phyloP scores from a whole-genome alignment of 768 basidiomycete species.

The Suillus cothurnatus region DNA sequence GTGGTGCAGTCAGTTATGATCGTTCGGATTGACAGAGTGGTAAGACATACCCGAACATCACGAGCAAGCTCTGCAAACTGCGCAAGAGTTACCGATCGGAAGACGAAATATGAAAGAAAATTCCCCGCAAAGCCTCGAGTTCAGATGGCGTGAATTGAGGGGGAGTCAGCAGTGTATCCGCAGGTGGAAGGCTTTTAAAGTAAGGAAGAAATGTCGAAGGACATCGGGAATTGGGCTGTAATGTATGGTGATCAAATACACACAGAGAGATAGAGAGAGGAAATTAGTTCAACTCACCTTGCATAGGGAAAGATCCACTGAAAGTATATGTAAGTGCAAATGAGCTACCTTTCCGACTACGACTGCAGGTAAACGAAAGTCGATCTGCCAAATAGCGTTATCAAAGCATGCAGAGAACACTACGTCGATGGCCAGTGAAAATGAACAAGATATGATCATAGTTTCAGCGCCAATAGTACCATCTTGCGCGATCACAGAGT shows the following conservation, averaged over 20 bases:
- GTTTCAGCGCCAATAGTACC: slow-evolving; percentile 49
- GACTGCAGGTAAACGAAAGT: slow-evolving; percentile 21
- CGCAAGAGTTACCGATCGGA: too few species aligned
- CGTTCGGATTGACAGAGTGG: too few species aligned
- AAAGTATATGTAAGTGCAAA: slow-evolving; percentile 64
- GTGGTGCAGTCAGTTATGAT: too few species aligned
- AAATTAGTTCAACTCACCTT: slow-evolving; percentile 27
- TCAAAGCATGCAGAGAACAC: slow-evolving; percentile 45
- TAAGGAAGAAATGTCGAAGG: slow-evolving; percentile 59
- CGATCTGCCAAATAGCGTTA: slow-evolving; percentile 36
- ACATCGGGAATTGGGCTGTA: slow-evolving; percentile 5
- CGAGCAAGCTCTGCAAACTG: too few species aligned
- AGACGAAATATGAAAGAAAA: too few species aligned
- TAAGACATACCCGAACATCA: too few species aligned
- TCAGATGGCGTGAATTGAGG: slow-evolving; percentile 41
- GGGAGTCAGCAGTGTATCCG: slow-evolving; percentile 63
- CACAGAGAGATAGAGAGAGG: neutral
- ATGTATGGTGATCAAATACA: slow-evolving; percentile 16
- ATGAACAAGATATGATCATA: slow-evolving; percentile 68
- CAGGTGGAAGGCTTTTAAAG: slow-evolving; percentile 62
- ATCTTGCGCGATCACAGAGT: slow-evolving; percentile 39
- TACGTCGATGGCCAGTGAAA: slow-evolving; percentile 63
- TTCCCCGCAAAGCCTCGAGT: too few species aligned
- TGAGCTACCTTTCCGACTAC: slow-evolving; percentile 68
- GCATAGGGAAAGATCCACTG: slow-evolving; percentile 55